A percentile compares a stretch with the other conserved stretches of the same genome.
Conservation (phyloP, 2,329 filamentous ascomycete species). For the Cercospora berteroae region DNA sequence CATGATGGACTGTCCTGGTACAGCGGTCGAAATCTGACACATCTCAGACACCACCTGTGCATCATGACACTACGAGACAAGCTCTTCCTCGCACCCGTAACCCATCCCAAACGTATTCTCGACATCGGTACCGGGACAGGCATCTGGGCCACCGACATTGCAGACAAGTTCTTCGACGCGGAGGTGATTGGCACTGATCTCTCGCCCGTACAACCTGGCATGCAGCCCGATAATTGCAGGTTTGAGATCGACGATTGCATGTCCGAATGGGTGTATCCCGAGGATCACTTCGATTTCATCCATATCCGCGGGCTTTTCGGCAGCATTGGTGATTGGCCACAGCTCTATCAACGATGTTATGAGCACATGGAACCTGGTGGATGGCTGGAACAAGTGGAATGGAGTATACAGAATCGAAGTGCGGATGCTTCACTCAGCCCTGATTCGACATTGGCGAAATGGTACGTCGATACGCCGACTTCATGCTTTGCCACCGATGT, state of each 20-base stretch:
- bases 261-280: conserved; percentile 43
- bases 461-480: conserved; percentile 11
- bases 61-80: conserved; percentile 35
- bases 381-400: conserved; percentile 46
- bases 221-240: conserved; percentile 41
- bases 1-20: not conserved
- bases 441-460: conserved; percentile 29
- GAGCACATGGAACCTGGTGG: conserved; percentile 43
- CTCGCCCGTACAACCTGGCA: conserved; percentile 34
- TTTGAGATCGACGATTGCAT: conserved; percentile 48
- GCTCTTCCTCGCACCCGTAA: conserved; percentile 35
- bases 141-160: conserved; percentile 40
- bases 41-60: conserved; percentile 44
- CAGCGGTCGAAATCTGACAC: not conserved
- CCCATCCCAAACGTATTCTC: conserved; percentile 36
- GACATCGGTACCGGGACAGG: conserved; percentile 52
- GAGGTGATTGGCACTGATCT: conserved; percentile 43
- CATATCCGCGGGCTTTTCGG: conserved; percentile 45
- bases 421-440: conserved; percentile 33
- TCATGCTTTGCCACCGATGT: not conserved
- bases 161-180: conserved; percentile 34
- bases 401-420: conserved; percentile 32
- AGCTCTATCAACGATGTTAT: conserved; percentile 41
- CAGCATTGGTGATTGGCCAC: conserved; percentile 43
- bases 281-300: conserved; percentile 43